phyloP scores from a whole-genome alignment of 2,329 filamentous ascomycete genomes.

The Metarhizium anisopliae region DNA sequence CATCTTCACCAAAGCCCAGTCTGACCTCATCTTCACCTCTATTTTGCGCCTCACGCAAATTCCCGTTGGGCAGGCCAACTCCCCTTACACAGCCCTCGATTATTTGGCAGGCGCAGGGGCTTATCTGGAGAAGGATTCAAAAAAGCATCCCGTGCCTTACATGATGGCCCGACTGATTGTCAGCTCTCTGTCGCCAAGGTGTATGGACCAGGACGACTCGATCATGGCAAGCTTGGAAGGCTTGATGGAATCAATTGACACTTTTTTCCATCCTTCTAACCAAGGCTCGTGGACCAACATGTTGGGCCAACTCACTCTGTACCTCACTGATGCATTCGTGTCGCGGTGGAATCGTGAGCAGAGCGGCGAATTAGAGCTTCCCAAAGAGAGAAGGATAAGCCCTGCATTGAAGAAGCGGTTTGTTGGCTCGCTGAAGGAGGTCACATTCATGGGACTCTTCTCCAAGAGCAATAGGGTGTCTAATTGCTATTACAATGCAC shows the following conservation, averaged over 20 bases:
- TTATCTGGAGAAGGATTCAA: conserved; percentile 83
- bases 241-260: conserved; percentile 89
- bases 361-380: conserved; percentile 83
- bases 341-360: conserved; percentile 96
- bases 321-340: conserved; percentile 91
- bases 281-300: conserved; percentile 86
- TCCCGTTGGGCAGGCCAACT: conserved; percentile 90
- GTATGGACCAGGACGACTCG: conserved; percentile 67
- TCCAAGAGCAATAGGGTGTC: conserved; percentile 89
- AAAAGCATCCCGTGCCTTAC: conserved; percentile 86
- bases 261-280: conserved; percentile 98
- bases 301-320: conserved; percentile 82
- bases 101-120: conserved; percentile 73
- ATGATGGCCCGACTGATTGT: conserved; percentile 89
- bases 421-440: conserved; percentile 79
- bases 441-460: conserved; percentile 97
- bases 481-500: conserved; percentile 80
- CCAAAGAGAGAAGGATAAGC: conserved; percentile 69
- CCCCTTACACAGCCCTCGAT: conserved; percentile 82
- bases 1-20: conserved; percentile 87
- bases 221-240: conserved; percentile 80
- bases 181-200: conserved; percentile 82
- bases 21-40: conserved; percentile 85
- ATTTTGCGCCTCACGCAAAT: conserved; percentile 87
- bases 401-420: conserved; percentile 79